Percentiles rank a stretch among this genome's conserved stretches.
These are phyloP conservation scores for Trichoderma citrinoviride DNA, from an alignment of 2,329 filamentous ascomycete genomes.

Conservation along the genomic window DNA sequence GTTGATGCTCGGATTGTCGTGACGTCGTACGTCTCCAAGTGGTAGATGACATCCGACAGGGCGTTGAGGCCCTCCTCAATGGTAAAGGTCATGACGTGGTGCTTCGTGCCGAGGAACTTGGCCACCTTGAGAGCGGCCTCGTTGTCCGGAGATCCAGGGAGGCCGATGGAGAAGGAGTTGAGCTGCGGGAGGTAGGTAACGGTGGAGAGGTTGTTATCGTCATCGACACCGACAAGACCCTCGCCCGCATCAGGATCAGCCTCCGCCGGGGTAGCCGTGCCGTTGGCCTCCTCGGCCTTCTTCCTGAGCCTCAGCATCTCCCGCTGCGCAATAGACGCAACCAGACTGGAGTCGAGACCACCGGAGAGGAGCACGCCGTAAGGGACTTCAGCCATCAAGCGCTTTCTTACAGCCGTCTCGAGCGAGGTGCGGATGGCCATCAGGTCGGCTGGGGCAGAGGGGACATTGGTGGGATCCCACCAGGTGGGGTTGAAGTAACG, in stretches of 20 bases:
- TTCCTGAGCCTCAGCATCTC: slow-evolving; percentile 79
- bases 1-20: slow-evolving; percentile 98
- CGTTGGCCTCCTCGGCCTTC: slow-evolving; percentile 52
- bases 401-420: slow-evolving; percentile 90
- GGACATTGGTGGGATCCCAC: slow-evolving; percentile 81
- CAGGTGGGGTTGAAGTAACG: slow-evolving; percentile 90
- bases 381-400: slow-evolving; percentile 97
- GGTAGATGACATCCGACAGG: slow-evolving; percentile 94
- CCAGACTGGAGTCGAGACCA: slow-evolving; percentile 91
- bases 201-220: slow-evolving; percentile 83
- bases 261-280: slow-evolving; percentile 36
- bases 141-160: slow-evolving; percentile 89
- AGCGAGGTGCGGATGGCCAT: slow-evolving; percentile 77
- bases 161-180: slow-evolving; percentile 98
- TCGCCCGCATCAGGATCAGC: slow-evolving; percentile 60
- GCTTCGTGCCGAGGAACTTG: slow-evolving; percentile 94
- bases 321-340: slow-evolving; percentile 91
- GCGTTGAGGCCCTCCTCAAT: slow-evolving; percentile 96
- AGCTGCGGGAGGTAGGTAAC: slow-evolving; percentile 90
- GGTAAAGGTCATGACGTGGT: slow-evolving; percentile 97
- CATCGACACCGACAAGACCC: slow-evolving; percentile 89
- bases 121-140: slow-evolving; percentile 89
- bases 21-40: slow-evolving; percentile 96
- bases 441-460: slow-evolving; percentile 76
- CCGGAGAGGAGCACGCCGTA: slow-evolving; percentile 95